Evolutionary conservation across 2,329 filamentous ascomycete species (phyloP).

Genomic region (Pseudocercospora eumusae): DNA sequence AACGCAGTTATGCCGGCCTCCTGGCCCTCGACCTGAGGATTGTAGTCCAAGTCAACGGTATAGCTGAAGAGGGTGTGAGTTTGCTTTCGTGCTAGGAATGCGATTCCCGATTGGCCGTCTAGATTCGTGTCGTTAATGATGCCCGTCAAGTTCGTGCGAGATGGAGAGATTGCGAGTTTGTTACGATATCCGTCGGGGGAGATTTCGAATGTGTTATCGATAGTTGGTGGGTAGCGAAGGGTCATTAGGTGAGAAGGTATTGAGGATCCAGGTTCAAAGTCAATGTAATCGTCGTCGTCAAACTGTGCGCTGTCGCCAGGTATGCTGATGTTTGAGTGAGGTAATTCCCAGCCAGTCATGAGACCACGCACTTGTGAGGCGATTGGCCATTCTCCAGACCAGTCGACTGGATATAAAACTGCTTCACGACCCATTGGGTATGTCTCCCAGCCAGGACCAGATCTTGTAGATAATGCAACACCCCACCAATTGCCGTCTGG

Average conservation of each 20-base stretch:
- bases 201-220: conserved; percentile 44
- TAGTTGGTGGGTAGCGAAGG: conserved; percentile 55
- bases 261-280: conserved; percentile 48
- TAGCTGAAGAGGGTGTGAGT: conserved; percentile 58
- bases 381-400: conserved; percentile 47
- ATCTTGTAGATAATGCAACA: conserved; percentile 50
- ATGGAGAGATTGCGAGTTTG: conserved; percentile 53
- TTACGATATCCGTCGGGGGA: conserved; percentile 48
- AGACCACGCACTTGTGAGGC: conserved; percentile 47
- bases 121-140: conserved; percentile 50
- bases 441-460: conserved; percentile 45
- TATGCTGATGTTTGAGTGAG: conserved; percentile 39
- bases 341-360: conserved; percentile 50
- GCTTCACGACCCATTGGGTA: conserved; percentile 59
- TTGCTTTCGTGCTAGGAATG: conserved; percentile 58
- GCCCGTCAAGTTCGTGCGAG: conserved; percentile 56
- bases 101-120: conserved; percentile 51
- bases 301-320: conserved; percentile 49
- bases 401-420: conserved; percentile 53
- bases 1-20: conserved; percentile 58
- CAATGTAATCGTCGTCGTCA: conserved; percentile 48
- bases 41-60: conserved; percentile 51
- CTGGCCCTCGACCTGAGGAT: conserved; percentile 43
- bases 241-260: conserved; percentile 59
- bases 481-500: conserved; percentile 56